These are phyloP conservation scores for Cladosporium oxysporum DNA, from an alignment of 2,329 filamentous ascomycete genomes.

Conservation along the genomic window DNA sequence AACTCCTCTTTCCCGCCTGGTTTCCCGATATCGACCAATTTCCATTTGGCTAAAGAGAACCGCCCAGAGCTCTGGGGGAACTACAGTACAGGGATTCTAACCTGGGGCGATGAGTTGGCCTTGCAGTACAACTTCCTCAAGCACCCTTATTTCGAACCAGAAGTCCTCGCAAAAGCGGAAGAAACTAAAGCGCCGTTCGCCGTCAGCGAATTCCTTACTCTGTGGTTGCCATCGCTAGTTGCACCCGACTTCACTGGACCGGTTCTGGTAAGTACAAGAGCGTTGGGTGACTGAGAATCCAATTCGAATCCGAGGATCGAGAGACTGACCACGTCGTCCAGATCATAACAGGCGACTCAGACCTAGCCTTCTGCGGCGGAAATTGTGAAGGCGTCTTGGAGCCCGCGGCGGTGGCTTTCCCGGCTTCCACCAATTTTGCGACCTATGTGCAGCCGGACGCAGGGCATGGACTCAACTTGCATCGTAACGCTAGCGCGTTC, in stretches of 20 bases:
- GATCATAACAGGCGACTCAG: conserved; percentile 34
- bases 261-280: conserved; percentile 25
- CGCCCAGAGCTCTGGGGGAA: conserved; percentile 22
- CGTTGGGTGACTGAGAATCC: background rate
- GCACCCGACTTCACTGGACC: conserved; percentile 36
- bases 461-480: conserved; percentile 40
- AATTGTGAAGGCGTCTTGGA: conserved; percentile 39
- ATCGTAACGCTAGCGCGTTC: conserved; percentile 36
- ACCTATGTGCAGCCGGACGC: conserved; percentile 40
- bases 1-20: background rate
- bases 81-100: conserved; percentile 23
- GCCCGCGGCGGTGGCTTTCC: conserved; percentile 29
- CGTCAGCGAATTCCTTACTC: conserved; percentile 34
- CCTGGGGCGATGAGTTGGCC: conserved; percentile 23
- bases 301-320: background rate
- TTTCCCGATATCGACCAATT: conserved; percentile 18
- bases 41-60: conserved; percentile 25
- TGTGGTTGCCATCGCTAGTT: conserved; percentile 22
- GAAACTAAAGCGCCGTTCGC: conserved; percentile 39
- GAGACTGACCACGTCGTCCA: conserved; percentile 22
- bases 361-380: conserved; percentile 37
- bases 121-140: conserved; percentile 40
- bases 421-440: conserved; percentile 33
- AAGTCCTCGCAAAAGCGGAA: conserved; percentile 36
- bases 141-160: conserved; percentile 31